These are phyloP conservation scores for Haematococcus lacustris DNA, from an alignment of 139 green algal species.

Conservation along the genomic window DNA sequence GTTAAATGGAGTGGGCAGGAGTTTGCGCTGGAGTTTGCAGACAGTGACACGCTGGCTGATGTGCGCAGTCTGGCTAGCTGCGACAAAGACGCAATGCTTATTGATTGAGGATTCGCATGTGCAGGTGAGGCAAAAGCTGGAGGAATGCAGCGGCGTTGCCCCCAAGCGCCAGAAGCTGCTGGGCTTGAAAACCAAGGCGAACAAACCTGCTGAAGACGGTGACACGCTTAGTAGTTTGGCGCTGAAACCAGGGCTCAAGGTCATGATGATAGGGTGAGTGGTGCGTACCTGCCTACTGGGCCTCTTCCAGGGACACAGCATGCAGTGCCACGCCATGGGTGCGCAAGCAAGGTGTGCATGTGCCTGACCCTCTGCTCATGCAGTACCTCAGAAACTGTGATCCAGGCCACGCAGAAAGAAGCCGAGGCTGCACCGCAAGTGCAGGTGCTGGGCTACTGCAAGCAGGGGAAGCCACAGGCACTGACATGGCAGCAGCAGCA, in stretches of 20 bases:
- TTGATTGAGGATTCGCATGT: no score
- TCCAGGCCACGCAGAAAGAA: conserved; percentile 32
- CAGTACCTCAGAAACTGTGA: conserved; percentile 58
- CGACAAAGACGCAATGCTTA: no score
- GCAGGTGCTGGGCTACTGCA: conserved; percentile 5
- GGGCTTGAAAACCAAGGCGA: conserved; percentile 40
- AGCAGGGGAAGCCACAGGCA: background rate
- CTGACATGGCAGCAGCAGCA: background rate
- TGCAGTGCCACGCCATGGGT: background rate
- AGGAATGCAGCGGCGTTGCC: conserved; percentile 3
- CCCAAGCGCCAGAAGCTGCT: conserved; percentile 54
- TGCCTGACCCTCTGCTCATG: background rate
- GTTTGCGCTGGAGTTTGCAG: background rate
- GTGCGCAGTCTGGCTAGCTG: no score
- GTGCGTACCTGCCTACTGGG: background rate
- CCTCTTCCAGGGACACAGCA: background rate
- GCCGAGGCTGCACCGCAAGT: conserved; percentile 64
- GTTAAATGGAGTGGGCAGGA: conserved; percentile 18
- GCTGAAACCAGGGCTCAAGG: conserved; percentile 54
- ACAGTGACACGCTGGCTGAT: conserved; percentile 6
- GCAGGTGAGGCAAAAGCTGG: conserved; percentile 12
- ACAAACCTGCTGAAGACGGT: conserved; percentile 38
- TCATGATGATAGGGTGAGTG: conserved; percentile 78
- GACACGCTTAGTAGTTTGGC: conserved; percentile 37
- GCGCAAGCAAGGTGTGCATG: background rate